phyloP scores from a whole-genome alignment of 2,329 filamentous ascomycete genomes.

The Sporothrix inflata region DNA sequence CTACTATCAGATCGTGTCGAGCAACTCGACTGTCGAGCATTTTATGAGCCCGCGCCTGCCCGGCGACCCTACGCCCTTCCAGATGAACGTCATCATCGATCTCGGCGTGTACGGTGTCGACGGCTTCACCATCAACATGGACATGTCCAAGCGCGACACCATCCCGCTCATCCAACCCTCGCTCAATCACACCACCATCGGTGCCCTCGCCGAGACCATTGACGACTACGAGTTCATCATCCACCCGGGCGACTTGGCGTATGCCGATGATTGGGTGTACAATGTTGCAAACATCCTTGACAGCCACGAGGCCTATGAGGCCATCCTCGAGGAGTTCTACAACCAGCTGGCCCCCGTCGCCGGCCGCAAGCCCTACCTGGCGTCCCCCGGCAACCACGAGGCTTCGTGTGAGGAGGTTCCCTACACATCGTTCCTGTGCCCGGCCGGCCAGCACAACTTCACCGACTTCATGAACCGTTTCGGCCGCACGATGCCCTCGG shows the following conservation, averaged over 20 bases:
- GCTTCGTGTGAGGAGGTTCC: conserved; percentile 54
- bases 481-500: conserved; percentile 54
- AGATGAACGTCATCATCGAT: conserved; percentile 57
- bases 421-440: conserved; percentile 46
- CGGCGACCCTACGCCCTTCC: conserved; percentile 59
- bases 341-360: conserved; percentile 58
- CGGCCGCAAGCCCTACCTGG: conserved; percentile 59
- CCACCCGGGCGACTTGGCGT: conserved; percentile 60
- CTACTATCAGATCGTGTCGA: conserved; percentile 62
- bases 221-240: conserved; percentile 60
- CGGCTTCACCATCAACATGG: conserved; percentile 53
- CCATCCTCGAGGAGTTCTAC: conserved; percentile 89
- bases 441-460: conserved; percentile 61
- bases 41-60: conserved; percentile 58
- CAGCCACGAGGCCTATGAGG: conserved; percentile 95
- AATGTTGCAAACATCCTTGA: conserved; percentile 60
- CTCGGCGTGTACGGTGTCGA: conserved; percentile 58
- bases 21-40: conserved; percentile 56
- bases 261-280: conserved; percentile 61
- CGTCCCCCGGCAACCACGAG: conserved; percentile 62
- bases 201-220: conserved; percentile 53
- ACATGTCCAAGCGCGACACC: conserved; percentile 51
- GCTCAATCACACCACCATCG: conserved; percentile 63
- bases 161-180: conserved; percentile 55
- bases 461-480: conserved; percentile 63